A percentile compares a stretch with the other conserved stretches of the same genome.
Conservation (phyloP, 192 early-diverging fungal species). For the Haplosporangium gracile region DNA sequence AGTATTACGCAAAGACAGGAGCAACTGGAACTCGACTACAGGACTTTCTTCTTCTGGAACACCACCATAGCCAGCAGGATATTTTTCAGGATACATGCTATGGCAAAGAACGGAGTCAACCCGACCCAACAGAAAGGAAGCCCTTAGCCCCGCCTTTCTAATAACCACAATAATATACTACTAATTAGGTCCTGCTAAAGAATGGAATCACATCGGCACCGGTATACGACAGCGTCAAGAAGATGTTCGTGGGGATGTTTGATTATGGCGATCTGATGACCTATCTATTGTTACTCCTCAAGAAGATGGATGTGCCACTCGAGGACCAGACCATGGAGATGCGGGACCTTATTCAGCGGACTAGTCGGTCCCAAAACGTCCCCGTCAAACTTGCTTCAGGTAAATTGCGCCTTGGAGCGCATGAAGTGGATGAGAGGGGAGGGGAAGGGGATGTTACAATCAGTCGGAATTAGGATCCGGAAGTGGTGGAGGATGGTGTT, state of each 20-base stretch:
- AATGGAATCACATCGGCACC: constrained; percentile 86
- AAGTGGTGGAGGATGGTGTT: background rate
- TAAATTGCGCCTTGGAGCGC: constrained; percentile 17
- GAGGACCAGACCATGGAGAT: constrained; percentile 67
- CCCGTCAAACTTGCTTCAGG: constrained; percentile 76
- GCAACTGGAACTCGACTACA: no score
- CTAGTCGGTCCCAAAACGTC: constrained; percentile 63
- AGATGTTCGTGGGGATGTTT: constrained; percentile 86
- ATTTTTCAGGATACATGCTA: no score
- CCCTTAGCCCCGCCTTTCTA: no score
- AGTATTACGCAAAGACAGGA: no score
- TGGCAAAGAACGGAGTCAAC: no score
- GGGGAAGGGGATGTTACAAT: no score
- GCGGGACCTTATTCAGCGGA: constrained; percentile 66
- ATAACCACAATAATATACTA: no score
- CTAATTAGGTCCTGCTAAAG: constrained; percentile 66
- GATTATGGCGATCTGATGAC: constrained; percentile 87
- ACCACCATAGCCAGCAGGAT: no score
- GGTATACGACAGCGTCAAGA: constrained; percentile 71
- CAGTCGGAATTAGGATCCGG: background rate
- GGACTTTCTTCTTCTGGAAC: no score
- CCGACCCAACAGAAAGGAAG: no score
- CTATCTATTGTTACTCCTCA: constrained; percentile 77
- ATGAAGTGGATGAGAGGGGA: no score
- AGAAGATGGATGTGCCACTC: constrained; percentile 60